Percentiles rank a stretch among this genome's conserved stretches.
phyloP scores from a whole-genome alignment of 1,139 yeast species.

The Arxiozyma heterogenica region DNA sequence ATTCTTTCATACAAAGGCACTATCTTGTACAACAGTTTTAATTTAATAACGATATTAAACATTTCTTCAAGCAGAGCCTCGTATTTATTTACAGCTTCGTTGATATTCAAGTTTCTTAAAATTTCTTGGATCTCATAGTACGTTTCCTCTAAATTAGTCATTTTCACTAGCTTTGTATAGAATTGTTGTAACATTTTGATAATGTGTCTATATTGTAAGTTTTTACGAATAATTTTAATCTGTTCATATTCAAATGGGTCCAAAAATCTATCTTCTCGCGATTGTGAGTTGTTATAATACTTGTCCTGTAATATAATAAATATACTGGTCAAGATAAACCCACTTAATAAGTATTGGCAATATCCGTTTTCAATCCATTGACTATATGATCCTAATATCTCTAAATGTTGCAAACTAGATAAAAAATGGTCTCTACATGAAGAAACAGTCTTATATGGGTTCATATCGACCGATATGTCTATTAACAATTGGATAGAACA shows the following conservation, averaged over 20 bases:
- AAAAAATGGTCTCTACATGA: constrained; percentile 7
- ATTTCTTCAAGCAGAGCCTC: neutral
- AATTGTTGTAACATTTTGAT: constrained; percentile 12
- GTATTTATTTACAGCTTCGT: neutral
- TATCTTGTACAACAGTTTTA: constrained; percentile 22
- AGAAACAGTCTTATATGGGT: neutral
- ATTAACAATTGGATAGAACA: constrained; percentile 11
- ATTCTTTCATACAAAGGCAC: constrained; percentile 26
- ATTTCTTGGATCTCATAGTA: constrained; percentile 8
- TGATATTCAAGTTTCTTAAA: neutral
- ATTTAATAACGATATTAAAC: constrained; percentile 1
- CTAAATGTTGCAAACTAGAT: constrained; percentile 17
- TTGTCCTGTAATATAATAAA: constrained; percentile 10
- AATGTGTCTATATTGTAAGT: constrained; percentile 6
- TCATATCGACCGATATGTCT: constrained; percentile 1
- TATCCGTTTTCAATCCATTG: constrained; percentile 6
- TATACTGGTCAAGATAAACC: constrained; percentile 22
- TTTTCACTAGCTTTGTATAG: constrained; percentile 12
- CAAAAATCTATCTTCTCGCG: constrained; percentile 3
- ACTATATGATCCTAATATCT: constrained; percentile 20
- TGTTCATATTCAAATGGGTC: constrained; percentile 28
- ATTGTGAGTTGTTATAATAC: constrained; percentile 2
- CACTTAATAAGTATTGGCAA: constrained; percentile 17
- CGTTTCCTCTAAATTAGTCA: constrained; percentile 11
- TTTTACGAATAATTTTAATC: constrained; percentile 13